Percentiles rank a stretch among this genome's conserved stretches.
Evolutionary conservation across 1,139 yeast genomes (phyloP).

Genomic region (Entelexis paramagnoliae): DNA sequence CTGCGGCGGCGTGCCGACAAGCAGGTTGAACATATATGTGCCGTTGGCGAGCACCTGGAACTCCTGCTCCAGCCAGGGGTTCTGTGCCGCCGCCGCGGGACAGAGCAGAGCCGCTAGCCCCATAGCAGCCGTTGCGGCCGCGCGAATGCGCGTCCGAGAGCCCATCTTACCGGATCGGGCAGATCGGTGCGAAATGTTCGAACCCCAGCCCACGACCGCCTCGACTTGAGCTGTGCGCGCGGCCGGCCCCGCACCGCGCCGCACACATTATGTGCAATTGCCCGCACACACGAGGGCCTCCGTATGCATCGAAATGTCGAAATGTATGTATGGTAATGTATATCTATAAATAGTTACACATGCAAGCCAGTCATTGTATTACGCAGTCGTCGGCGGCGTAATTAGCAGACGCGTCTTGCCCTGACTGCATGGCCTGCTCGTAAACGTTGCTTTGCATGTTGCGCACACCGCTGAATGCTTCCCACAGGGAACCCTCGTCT

Average conservation of each 20-base stretch:
- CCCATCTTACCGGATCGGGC: conserved; percentile 2
- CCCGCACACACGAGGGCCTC: too few species aligned
- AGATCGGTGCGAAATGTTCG: neutral
- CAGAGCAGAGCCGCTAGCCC: neutral
- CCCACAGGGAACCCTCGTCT: conserved; percentile 10
- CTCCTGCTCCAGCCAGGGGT: conserved; percentile 5
- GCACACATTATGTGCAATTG: too few species aligned
- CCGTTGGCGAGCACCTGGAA: conserved; percentile 2
- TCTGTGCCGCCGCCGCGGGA: neutral
- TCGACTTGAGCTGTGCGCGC: too few species aligned
- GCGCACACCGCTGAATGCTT: conserved; percentile 9
- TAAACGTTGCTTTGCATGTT: neutral
- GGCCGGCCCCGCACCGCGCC: too few species aligned
- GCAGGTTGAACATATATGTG: conserved; percentile 8
- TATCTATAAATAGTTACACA: too few species aligned
- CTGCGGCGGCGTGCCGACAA: conserved; percentile 18
- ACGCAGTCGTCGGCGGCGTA: conserved; percentile 3
- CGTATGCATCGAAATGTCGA: too few species aligned
- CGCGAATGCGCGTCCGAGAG: neutral
- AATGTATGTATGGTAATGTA: too few species aligned
- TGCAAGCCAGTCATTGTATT: conserved; percentile 2
- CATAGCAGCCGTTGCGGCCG: too few species aligned
- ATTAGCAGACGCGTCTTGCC: neutral
- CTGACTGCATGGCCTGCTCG: neutral
- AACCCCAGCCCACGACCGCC: neutral